Evolutionary conservation across 305 asterid species (phyloP), one percentile per base, ranked within the genome.

Genomic region (Solanum hybrid): DNA sequence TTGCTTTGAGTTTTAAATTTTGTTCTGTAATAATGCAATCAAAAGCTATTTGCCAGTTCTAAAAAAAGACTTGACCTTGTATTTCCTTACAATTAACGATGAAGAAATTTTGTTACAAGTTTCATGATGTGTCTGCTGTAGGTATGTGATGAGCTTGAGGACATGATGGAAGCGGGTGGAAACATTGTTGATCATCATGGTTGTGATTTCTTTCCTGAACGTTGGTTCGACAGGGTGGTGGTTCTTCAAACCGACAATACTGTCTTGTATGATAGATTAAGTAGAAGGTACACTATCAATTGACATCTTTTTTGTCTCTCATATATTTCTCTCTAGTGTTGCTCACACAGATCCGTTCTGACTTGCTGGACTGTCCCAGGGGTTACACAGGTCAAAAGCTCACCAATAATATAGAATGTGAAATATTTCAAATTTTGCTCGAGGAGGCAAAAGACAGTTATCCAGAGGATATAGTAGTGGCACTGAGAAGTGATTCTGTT

Each of bases 91-190:
- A 29, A 29, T 29, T 10, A 31, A 83, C 2, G 20, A 29, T 17
- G 75, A 83, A 83, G 39, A 83, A 45, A 83, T 83, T 83, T 0
- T n/a, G 38, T 88, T 88, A 31, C 29, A 32, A 45, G 29, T 45
- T 75, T 88, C 51, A 75, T 75, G 27, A 57, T 22, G 34, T 79
- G 68, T 5, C 87, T 80, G 34, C n/a, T 83, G 76, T 89, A 97
- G 99, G 96, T 97, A 5, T 97, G 98, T 83, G 99, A 97, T 90
- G 99, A 97, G 91, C 99, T 97, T 13, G 99, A 97, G 91, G 98
- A 96, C 92, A 82, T 95, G 93, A 97, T 97, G 99, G 98, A 95
- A 91, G 94, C 90, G 86, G 99, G 99, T 88, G 99, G 99, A 57
- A 96, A 93, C 96, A 97, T 97, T 89, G 97, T 97, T 89, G 99